Conservation (phyloP, 192 early-diverging fungal species). For the Gaertneriomyces sp. region DNA sequence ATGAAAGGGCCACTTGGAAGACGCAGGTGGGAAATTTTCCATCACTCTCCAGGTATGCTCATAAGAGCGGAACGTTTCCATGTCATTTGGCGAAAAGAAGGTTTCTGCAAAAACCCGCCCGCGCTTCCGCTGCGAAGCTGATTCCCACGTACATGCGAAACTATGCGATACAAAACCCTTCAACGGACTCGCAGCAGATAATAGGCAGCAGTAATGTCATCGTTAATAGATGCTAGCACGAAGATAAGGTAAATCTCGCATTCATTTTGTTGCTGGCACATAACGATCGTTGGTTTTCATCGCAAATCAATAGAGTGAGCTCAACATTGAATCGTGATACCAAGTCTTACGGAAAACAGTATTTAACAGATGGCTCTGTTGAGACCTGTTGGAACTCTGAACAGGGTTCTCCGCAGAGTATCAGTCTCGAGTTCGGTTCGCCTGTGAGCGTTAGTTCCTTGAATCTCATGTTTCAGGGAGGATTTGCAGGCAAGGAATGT, state of each 20-base stretch:
- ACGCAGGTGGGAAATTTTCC: no score
- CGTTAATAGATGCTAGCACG: neutral
- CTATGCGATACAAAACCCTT: no score
- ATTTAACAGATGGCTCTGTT: constrained; percentile 67
- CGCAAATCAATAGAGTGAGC: constrained; percentile 61
- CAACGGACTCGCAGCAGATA: neutral
- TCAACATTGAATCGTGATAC: constrained; percentile 82
- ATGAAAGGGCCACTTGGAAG: no score
- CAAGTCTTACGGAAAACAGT: constrained; percentile 73
- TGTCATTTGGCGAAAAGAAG: no score
- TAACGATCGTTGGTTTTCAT: neutral
- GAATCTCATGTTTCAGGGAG: constrained; percentile 78
- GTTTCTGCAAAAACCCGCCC: no score
- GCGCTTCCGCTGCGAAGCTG: no score
- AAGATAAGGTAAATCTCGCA: constrained; percentile 5
- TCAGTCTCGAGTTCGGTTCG: constrained; percentile 64
- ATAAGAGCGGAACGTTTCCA: no score
- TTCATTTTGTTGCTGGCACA: neutral
- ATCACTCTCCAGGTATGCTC: no score
- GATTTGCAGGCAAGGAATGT: constrained; percentile 76
- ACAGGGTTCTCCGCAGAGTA: constrained; percentile 72
- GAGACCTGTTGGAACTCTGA: constrained; percentile 98
- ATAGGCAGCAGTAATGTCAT: neutral
- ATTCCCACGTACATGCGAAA: no score
- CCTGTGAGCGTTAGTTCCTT: constrained; percentile 35